Conservation (phyloP, 768 basidiomycete species). For the Boletus insuetus region DNA sequence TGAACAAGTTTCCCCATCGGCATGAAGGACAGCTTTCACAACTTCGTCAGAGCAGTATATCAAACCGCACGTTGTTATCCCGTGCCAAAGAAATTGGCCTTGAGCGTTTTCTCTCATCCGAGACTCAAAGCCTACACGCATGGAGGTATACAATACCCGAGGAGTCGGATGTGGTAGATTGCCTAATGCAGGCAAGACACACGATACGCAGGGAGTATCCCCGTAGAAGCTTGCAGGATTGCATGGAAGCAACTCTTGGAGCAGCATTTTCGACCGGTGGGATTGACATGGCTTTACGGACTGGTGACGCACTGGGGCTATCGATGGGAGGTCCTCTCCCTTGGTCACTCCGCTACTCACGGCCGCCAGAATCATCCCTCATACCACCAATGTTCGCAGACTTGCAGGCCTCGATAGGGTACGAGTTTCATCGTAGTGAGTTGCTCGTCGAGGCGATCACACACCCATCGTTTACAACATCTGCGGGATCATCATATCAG, state of each 20-base stretch:
- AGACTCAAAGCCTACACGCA: conserved; percentile 46
- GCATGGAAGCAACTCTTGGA: conserved; percentile 83
- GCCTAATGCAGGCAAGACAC: conserved; percentile 26
- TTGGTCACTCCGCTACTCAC: conserved; percentile 61
- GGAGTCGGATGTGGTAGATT: conserved; percentile 35
- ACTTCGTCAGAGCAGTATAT: conserved; percentile 62
- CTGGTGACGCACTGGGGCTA: conserved; percentile 64
- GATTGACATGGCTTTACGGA: conserved; percentile 59
- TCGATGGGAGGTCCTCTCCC: conserved; percentile 69
- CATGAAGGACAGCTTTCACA: conserved; percentile 82
- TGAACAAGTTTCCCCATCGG: conserved; percentile 69
- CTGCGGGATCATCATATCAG: conserved; percentile 68
- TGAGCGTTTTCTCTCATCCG: conserved; percentile 61
- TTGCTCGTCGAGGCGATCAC: conserved; percentile 79
- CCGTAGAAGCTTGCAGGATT: conserved; percentile 77
- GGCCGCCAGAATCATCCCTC: conserved; percentile 29
- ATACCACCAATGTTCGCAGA: conserved; percentile 47
- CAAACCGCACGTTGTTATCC: conserved; percentile 66
- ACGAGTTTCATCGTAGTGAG: conserved; percentile 61
- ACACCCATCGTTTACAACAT: conserved; percentile 69
- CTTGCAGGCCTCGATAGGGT: conserved; percentile 66
- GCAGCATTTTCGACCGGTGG: conserved; percentile 75
- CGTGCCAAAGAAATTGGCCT: conserved; percentile 65
- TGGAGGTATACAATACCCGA: conserved; percentile 57
- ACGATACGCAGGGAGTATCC: conserved; percentile 49